A percentile compares a stretch with the other conserved stretches of the same genome.
Evolutionary conservation across 768 basidiomycete genomes (phyloP).

Genomic region (Hebeloma cylindrosporum): DNA sequence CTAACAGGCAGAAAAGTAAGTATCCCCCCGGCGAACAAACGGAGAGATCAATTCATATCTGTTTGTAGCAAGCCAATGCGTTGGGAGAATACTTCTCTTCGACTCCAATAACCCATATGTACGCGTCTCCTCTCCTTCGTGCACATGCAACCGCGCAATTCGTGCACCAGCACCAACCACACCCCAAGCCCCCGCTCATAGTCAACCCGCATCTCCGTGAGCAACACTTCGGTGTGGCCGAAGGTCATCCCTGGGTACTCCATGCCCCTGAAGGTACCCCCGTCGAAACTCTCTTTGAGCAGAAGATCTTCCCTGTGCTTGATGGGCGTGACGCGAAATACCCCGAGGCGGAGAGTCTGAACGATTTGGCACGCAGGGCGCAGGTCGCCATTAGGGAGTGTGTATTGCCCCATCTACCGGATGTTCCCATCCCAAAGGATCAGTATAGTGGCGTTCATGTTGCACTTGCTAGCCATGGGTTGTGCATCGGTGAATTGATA

Average conservation of each 20-base stretch:
- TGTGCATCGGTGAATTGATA: slow-evolving; percentile 66
- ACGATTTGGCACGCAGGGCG: slow-evolving; percentile 61
- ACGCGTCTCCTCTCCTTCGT: slow-evolving; percentile 68
- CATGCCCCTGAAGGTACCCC: slow-evolving; percentile 29
- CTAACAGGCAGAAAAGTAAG: slow-evolving; percentile 23
- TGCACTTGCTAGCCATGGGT: slow-evolving; percentile 72
- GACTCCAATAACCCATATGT: slow-evolving; percentile 53
- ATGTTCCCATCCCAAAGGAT: slow-evolving; percentile 19
- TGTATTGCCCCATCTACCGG: slow-evolving; percentile 57
- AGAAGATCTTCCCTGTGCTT: slow-evolving; percentile 55
- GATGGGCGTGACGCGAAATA: slow-evolving; percentile 50
- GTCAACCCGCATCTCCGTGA: slow-evolving; percentile 62
- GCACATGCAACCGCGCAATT: slow-evolving; percentile 62
- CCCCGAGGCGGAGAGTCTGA: slow-evolving; percentile 64
- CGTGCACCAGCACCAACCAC: slow-evolving; percentile 48
- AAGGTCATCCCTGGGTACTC: slow-evolving; percentile 57
- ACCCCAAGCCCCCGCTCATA: slow-evolving; percentile 54
- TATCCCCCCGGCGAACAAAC: neutral
- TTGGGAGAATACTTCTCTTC: slow-evolving; percentile 53
- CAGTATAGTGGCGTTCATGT: slow-evolving; percentile 48
- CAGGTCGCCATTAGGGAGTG: slow-evolving; percentile 50
- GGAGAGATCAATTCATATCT: neutral
- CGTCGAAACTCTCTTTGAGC: slow-evolving; percentile 44
- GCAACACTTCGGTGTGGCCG: slow-evolving; percentile 70
- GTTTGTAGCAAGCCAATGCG: slow-evolving; percentile 57